Base-by-base conservation (phyloP, 257 asterid species). In the Solanum etuberosum region DNA sequence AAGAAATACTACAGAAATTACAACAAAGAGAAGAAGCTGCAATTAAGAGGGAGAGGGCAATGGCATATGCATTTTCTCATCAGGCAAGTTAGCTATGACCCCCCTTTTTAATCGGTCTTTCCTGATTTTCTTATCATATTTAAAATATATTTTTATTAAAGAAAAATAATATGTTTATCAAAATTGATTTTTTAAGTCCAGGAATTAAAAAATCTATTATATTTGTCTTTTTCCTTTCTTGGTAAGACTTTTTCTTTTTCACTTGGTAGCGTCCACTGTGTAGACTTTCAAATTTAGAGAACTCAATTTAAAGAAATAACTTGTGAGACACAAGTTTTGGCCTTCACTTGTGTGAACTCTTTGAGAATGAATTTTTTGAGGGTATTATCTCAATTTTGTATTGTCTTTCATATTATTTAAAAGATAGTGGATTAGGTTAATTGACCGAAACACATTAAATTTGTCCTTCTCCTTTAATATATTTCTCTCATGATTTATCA, bases 1-100 rank as follows among this genome's bases (percentile, higher is more conserved):
- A 94, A 78, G 94, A 95, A 78, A 92, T 94, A 84, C 91, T 95
- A 18, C 90, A 85, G 83, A 92, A 94, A 89, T 91, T 95, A 86
- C 97, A 94, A 34, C 95, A 93, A 68, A 90, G 94, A 86, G 98
- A 93, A 88, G 90, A 91, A 81, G 98, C 98, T 7, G 91, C 98
- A 9, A 92, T 92, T 31, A 93, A 93, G 87, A 88, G 98, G 15
- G 98, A 93, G 86, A 90, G 95, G 14, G 92, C 97, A 7, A 92
- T 95, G 94, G 98, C 98, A 31, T 94, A 93, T 16, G 95, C 98
- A 63, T 93, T 93, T 88, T 95, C 98, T 63, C 98, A 93, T 87
- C 98, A 95, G 97, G 98, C 91, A 91, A 42, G 90, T 86, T 29
- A 29, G 61, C 65, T 77, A 31, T 34, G 57, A 18, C 13, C 81